Base-by-base conservation (phyloP, 2,329 filamentous ascomycete genomes). In the Penicillium sp. region DNA sequence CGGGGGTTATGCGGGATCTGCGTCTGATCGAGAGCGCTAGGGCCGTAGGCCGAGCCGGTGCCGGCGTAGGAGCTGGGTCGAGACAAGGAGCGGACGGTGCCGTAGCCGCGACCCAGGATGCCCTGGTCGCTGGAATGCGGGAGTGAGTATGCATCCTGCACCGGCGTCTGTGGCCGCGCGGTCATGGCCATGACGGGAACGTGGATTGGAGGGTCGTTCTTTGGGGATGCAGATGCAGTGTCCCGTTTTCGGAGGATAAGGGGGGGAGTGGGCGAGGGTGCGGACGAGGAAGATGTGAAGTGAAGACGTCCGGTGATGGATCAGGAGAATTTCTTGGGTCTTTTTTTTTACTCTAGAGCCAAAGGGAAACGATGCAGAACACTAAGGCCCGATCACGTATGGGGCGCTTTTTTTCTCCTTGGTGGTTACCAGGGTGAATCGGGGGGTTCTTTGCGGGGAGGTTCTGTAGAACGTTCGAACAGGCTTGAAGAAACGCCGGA, bases 51-150 rank as follows among this genome's bases (percentile, higher is more conserved):
- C 14, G 64, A 60, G 25, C 50, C 54, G 37, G 50, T 54, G 36
- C 63, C 68, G 33, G 62, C 54, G 41, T 65, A 68, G 33, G 70
- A 72, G 38, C 59, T 63, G 6, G 68, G 68, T 35, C 67, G 60
- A 23, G 69, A 71, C 25, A 56, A 56, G 25, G 60, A 56, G 14
- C 55, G 53, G 29, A 43, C 28, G 21, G 45, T 44, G 27, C 60
- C 58, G 43, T 67, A 65, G 13, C 59, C 57, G 44, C 59, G 60
- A 50, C 50, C 62, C 41, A 62, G 25, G 25, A 58, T 41, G 11
- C 57, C 37, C 28, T 60, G 47, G 33, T 65, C 61, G 31, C 44
- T 55, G 26, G 56, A 44, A 18, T 59, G 56, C 41, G 62, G 51
- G 21, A 58, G 48, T 31, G 58, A 45, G 54, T 67, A 68, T 45